A percentile compares a stretch with the other conserved stretches of the same genome.
Conservation (phyloP, 1,139 yeast genomes). For the Candida labiduridarum region DNA sequence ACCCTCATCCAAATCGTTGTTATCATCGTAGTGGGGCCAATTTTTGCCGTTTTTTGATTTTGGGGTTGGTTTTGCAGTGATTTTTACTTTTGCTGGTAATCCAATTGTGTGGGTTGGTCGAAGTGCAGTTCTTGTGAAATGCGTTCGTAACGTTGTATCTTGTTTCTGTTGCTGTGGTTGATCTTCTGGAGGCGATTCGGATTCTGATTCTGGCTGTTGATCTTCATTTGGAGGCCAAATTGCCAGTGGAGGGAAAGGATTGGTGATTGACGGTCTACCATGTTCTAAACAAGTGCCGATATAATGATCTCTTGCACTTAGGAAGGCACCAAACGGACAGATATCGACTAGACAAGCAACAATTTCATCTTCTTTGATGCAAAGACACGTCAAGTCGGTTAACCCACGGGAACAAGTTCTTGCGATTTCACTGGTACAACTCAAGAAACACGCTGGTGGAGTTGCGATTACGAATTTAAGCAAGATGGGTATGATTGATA, state of each 20-base stretch:
- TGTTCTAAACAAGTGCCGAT: conserved; percentile 57
- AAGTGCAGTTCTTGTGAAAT: background rate
- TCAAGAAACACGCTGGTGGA: conserved; percentile 57
- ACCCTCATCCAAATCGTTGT: background rate
- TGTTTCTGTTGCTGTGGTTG: conserved; percentile 2
- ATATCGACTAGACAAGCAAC: conserved; percentile 49
- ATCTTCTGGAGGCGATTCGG: background rate
- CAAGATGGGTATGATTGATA: background rate
- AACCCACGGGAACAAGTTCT: conserved; percentile 33
- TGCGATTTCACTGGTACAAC: conserved; percentile 45
- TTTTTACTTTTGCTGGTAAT: background rate
- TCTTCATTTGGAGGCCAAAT: conserved; percentile 12
- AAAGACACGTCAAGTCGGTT: conserved; percentile 42
- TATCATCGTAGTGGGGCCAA: background rate
- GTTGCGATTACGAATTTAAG: conserved; percentile 30
- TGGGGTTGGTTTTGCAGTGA: background rate
- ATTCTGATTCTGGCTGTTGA: background rate
- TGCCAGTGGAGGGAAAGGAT: conserved; percentile 16
- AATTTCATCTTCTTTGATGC: conserved; percentile 38
- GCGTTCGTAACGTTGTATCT: conserved; percentile 2
- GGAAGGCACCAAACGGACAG: conserved; percentile 51
- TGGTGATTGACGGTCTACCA: conserved; percentile 16
- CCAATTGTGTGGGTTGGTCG: background rate
- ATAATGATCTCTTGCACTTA: conserved; percentile 55
- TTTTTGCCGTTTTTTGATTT: background rate